Evolutionary conservation across 495 filamentous ascomycete genomes (phyloP).

Genomic region (Neurospora africana): DNA sequence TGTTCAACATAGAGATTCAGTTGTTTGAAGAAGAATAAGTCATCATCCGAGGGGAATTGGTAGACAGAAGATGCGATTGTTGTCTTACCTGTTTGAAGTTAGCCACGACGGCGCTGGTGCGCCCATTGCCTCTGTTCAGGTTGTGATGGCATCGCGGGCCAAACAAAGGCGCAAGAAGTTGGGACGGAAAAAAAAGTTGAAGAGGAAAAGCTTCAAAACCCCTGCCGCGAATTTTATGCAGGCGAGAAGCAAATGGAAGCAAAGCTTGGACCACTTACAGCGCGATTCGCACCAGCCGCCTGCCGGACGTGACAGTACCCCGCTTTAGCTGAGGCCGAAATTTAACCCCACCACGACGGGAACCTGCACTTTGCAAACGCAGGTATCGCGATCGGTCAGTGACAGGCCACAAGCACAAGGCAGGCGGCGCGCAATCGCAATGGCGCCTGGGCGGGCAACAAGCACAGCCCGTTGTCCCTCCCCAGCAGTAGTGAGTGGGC

Average conservation of each 20-base stretch:
- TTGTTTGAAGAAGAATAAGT: conserved; percentile 44
- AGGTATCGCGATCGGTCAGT: background rate
- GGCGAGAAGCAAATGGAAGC: conserved; percentile 2
- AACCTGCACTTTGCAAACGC: conserved; percentile 1
- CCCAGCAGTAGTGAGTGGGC: background rate
- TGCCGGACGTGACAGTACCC: background rate
- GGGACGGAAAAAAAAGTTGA: background rate
- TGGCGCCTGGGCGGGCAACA: background rate
- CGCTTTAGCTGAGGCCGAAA: conserved; percentile 13
- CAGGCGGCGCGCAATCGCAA: background rate
- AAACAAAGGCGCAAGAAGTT: background rate
- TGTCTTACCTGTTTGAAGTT: background rate
- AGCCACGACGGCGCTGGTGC: background rate
- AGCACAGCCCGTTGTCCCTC: background rate
- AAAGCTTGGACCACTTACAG: conserved; percentile 1
- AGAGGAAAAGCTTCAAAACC: background rate
- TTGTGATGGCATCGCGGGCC: background rate
- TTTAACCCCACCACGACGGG: conserved; percentile 15
- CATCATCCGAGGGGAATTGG: conserved; percentile 27
- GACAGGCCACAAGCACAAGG: background rate
- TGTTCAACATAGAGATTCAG: conserved; percentile 47
- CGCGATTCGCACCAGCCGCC: conserved; percentile 1
- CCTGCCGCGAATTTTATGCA: background rate
- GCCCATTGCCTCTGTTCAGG: background rate
- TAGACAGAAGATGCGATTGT: background rate